These are phyloP conservation scores for sorghum (Sorghum bicolor) DNA, from an alignment of 176 grass and related monocot genomes.

Conservation along the genomic window DNA sequence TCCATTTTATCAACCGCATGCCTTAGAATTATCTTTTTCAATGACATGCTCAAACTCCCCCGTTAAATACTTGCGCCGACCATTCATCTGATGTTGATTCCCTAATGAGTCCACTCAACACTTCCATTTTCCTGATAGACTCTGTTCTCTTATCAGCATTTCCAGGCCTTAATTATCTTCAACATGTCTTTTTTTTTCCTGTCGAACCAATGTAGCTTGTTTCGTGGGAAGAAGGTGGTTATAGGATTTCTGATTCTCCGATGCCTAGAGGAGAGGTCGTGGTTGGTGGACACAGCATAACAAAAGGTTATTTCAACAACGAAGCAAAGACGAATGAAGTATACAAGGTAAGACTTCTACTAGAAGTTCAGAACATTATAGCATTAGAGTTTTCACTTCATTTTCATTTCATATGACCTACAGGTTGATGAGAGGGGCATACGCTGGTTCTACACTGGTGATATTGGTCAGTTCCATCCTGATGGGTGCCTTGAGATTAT, in stretches of 20 bases:
- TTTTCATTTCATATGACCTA: background rate
- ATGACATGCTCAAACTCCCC: background rate
- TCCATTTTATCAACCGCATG: background rate
- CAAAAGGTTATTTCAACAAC: slow-evolving; percentile 82
- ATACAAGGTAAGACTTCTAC: slow-evolving; percentile 52
- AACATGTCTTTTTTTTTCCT: background rate
- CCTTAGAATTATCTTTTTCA: background rate
- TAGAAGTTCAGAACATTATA: background rate
- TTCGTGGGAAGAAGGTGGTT: slow-evolving; percentile 82
- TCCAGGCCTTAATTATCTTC: background rate
- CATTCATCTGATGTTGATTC: background rate
- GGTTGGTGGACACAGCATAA: slow-evolving; percentile 69
- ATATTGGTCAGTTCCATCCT: slow-evolving; percentile 88
- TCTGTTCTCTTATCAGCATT: background rate
- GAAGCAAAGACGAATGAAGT: slow-evolving; percentile 79
- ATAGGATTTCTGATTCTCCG: slow-evolving; percentile 69
- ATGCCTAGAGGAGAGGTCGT: slow-evolving; percentile 84
- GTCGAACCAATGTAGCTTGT: slow-evolving; percentile 51
- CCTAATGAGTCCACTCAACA: background rate
- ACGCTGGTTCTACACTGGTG: slow-evolving; percentile 84
- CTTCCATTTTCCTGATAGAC: background rate
- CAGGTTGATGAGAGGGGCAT: slow-evolving; percentile 75
- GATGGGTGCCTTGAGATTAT: slow-evolving; percentile 86
- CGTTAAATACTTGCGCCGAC: background rate
- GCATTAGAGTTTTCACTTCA: background rate